phyloP scores from a whole-genome alignment of 805 yeast genomes.

The Lipomyces sp. region DNA sequence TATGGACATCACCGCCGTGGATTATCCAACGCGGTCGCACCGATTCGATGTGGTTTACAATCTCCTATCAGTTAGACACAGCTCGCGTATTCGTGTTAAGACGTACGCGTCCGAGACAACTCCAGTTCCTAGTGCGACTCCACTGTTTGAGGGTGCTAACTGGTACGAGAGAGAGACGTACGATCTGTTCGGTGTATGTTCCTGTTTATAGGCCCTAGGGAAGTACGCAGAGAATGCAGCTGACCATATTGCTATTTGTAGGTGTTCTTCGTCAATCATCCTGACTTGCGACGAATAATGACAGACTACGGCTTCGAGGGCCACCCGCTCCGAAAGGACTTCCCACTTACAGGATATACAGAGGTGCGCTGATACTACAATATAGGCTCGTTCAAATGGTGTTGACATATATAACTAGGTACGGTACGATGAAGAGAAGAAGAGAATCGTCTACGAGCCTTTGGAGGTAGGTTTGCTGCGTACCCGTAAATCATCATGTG shows the following conservation, averaged over 20 bases:
- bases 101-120: constrained; percentile 84
- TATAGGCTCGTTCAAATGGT: neutral
- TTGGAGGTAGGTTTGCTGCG: constrained; percentile 53
- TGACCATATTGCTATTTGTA: neutral
- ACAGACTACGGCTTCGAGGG: constrained; percentile 94
- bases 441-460: constrained; percentile 87
- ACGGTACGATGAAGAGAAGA: constrained; percentile 87
- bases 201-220: neutral
- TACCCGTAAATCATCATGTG: neutral
- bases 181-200: constrained; percentile 71
- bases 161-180: constrained; percentile 92
- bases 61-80: constrained; percentile 76
- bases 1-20: constrained; percentile 84
- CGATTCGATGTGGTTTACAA: constrained; percentile 89
- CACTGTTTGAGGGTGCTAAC: constrained; percentile 76
- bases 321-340: constrained; percentile 87
- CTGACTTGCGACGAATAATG: constrained; percentile 85
- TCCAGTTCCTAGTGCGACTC: constrained; percentile 79
- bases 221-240: neutral
- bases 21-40: constrained; percentile 80
- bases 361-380: constrained; percentile 48
- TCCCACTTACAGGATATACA: constrained; percentile 90
- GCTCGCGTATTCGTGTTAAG: constrained; percentile 85
- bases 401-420: constrained; percentile 48
- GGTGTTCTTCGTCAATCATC: constrained; percentile 83